Percentiles rank a stretch among this genome's conserved stretches.
These are phyloP conservation scores for Cytospora mali DNA, from an alignment of 2,329 filamentous ascomycete genomes.

Conservation along the genomic window DNA sequence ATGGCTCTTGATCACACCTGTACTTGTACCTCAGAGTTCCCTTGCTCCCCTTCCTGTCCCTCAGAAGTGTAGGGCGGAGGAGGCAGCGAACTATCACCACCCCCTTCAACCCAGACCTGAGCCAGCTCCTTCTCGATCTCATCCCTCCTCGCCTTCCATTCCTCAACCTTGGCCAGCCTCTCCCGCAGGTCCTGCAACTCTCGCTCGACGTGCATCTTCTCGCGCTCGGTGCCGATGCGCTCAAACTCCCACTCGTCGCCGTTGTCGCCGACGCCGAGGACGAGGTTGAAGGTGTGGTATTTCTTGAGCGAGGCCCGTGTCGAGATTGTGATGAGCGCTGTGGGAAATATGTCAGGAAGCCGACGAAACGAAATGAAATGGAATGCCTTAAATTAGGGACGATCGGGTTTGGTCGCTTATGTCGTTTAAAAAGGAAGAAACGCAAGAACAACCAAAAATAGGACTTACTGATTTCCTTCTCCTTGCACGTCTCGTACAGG, in stretches of 20 bases:
- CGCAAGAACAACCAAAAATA: too few species aligned
- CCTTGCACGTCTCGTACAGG: slow-evolving; percentile 90
- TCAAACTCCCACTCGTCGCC: slow-evolving; percentile 93
- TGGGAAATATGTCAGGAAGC: slow-evolving; percentile 31
- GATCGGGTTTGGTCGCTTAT: too few species aligned
- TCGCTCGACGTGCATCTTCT: slow-evolving; percentile 91
- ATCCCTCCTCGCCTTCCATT: slow-evolving; percentile 75
- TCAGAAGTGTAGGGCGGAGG: slow-evolving; percentile 48
- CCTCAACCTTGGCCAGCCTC: slow-evolving; percentile 76
- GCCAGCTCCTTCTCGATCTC: slow-evolving; percentile 84
- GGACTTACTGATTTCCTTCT: slow-evolving; percentile 88
- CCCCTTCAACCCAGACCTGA: slow-evolving; percentile 60
- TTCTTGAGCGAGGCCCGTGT: slow-evolving; percentile 93
- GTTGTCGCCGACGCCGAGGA: slow-evolving; percentile 76
- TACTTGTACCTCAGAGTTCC: background rate
- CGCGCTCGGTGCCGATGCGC: slow-evolving; percentile 87
- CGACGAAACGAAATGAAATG: background rate
- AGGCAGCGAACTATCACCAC: slow-evolving; percentile 51
- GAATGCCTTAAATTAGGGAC: too few species aligned
- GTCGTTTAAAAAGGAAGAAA: background rate
- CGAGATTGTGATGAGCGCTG: slow-evolving; percentile 90
- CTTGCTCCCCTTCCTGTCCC: slow-evolving; percentile 22
- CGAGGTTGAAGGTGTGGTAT: slow-evolving; percentile 91
- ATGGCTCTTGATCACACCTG: background rate
- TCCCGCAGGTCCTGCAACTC: slow-evolving; percentile 85